Percentiles rank a stretch among this genome's conserved stretches.
Conservation (phyloP, 2,329 filamentous ascomycete genomes). For the Grosmannia serpens region DNA sequence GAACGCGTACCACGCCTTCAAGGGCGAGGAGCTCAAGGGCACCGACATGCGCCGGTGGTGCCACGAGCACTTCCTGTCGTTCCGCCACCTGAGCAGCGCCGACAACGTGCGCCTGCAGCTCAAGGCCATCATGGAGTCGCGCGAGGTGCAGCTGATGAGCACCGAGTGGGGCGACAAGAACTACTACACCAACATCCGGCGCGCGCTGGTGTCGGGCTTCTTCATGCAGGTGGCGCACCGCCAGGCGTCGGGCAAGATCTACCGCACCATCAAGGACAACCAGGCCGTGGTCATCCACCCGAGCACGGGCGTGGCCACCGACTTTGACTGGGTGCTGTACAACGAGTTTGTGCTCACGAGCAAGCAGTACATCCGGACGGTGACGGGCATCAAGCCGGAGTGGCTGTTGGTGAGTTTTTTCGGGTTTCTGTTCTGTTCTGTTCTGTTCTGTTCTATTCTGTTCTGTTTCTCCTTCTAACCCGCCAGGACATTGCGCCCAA, state of each 20-base stretch:
- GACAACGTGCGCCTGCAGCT: conserved; percentile 90
- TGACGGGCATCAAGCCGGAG: conserved; percentile 83
- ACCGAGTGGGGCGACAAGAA: conserved; percentile 91
- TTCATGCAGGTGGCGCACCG: conserved; percentile 99
- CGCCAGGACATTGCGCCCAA: conserved; percentile 76
- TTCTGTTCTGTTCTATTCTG: conserved; percentile 15
- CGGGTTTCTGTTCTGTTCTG: conserved; percentile 9
- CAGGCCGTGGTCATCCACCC: conserved; percentile 90
- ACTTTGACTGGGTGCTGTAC: conserved; percentile 95
- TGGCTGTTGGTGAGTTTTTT: conserved; percentile 67
- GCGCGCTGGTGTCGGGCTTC: conserved; percentile 85
- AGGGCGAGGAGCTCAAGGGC: conserved; percentile 53
- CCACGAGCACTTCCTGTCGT: conserved; percentile 89
- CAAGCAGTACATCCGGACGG: conserved; percentile 95
- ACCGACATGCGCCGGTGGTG: conserved; percentile 81
- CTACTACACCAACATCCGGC: conserved; percentile 95
- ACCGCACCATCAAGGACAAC: conserved; percentile 93
- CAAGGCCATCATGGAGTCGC: conserved; percentile 91
- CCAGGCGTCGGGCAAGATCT: conserved; percentile 77
- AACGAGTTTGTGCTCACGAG: conserved; percentile 97
- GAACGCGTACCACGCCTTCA: conserved; percentile 98
- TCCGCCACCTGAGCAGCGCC: conserved; percentile 77
- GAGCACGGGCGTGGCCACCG: conserved; percentile 75
- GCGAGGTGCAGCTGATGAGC: conserved; percentile 73
- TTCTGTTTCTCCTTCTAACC: conserved; percentile 2